Base-by-base conservation (phyloP, 2,329 filamentous ascomycete genomes). In the Talaromyces funiculosus region DNA sequence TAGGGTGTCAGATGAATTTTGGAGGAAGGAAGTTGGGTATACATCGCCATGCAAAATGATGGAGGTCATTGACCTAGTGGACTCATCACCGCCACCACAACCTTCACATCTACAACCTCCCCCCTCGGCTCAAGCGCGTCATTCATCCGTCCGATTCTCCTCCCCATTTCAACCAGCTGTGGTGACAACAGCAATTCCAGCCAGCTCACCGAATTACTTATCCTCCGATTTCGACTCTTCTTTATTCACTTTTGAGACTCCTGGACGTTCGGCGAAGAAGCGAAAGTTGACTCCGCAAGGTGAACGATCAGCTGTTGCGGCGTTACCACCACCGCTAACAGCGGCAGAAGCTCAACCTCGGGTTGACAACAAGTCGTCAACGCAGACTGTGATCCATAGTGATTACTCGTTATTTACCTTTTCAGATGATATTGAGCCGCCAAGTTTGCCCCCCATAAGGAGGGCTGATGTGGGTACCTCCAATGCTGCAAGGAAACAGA, bases 31-130 rank as follows among this genome's bases (percentile, higher is more conserved):
- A 18, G 38, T 37, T 54, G 38, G 51, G 47, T 60, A 35, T 43
- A 42, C 38, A 31, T 16, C 31, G 22, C 26, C 45, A n/a, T 12
- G 26, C 24, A 58, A 40, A 47, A 77, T 77, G 75, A 72, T 70
- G 53, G 73, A 76, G 60, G 65, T 77, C 38, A 76, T 77, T 57
- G 66, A 71, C 60, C 67, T 77, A 6, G 47, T 77, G 22, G 74
- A 73, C 16, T 77, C 73, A 3, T 70, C 72, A 20, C 69, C 72
- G 12, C 71, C 68, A 6, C 57, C 64, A 12, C n/a, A 51, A 16
- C 63, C 67, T 4, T 16, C 40, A 20, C 33, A 54, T 40, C 35
- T 54, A 10, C 58, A 37, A 43, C 37, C 63, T 24, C 61, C 63
- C 4, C 64, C 57, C 9, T 53, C 45, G 53, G 55, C 59, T 9